Percentiles rank a stretch among this genome's conserved stretches.
These are phyloP conservation scores for Peronospora destructor DNA, from an alignment of 352 stramenopile species.

Conservation along the genomic window DNA sequence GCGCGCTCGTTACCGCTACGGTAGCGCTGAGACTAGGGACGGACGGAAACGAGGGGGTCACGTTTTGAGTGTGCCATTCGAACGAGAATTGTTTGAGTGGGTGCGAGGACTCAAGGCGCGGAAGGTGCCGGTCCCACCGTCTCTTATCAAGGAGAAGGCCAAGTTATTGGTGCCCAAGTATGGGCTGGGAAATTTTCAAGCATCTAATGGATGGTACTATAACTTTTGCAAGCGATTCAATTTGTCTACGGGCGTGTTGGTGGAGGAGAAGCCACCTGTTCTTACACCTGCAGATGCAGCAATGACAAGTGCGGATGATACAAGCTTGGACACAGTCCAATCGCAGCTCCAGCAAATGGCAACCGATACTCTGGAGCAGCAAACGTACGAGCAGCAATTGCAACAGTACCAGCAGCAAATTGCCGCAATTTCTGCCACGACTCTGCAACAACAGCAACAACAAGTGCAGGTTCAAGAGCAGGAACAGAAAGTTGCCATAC, in stretches of 20 bases:
- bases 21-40: conserved; percentile 33
- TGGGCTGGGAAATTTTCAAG: conserved; percentile 32
- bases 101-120: conserved; percentile 36
- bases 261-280: conserved; percentile 19
- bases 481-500: conserved; percentile 4
- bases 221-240: conserved; percentile 44
- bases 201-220: conserved; percentile 52
- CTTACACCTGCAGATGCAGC: not conserved
- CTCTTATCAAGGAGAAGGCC: conserved; percentile 46
- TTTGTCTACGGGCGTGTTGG: conserved; percentile 24
- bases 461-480: conserved; percentile 7
- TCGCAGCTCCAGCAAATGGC: conserved; percentile 19
- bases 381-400: conserved; percentile 24
- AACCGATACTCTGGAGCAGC: conserved; percentile 8
- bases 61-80: conserved; percentile 33
- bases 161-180: conserved; percentile 46
- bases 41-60: conserved; percentile 33
- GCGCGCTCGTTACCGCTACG: conserved; percentile 34
- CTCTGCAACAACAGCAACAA: conserved; percentile 13
- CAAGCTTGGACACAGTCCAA: conserved; percentile 10
- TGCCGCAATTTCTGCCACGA: conserved; percentile 6
- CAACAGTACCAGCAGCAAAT: conserved; percentile 31
- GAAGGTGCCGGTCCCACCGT: conserved; percentile 40
- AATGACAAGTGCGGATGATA: conserved; percentile 1
- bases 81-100: conserved; percentile 42